Base-by-base conservation (phyloP, 2,329 filamentous ascomycete species). In the Alternaria metachromatica region DNA sequence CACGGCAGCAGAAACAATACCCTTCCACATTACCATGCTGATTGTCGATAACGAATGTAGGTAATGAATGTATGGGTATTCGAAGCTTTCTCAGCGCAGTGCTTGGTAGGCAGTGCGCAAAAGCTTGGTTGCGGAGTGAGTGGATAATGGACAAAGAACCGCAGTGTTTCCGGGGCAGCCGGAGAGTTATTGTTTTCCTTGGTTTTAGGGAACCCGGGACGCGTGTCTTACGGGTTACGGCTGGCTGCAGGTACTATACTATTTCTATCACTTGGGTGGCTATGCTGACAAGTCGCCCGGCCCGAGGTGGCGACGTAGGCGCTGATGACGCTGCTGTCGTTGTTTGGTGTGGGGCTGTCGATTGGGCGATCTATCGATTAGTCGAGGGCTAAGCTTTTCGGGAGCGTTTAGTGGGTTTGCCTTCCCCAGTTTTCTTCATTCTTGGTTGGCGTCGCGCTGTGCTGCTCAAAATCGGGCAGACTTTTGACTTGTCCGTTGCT, bases 1-100 rank as follows among this genome's bases (percentile, higher is more conserved):
- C 26, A 71, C 68, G 25, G 66, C 68, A 30, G 67, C 64, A 23
- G 62, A 64, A n/a, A 64, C 41, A 13, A 55, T 33, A 23, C 58
- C 57, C 58, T 64, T 69, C 60, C 60, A 67, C 65, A 65, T 69
- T 18, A 44, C 50, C 15, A 43, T 50, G n/a, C 37, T 51, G 23
- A 3, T 30, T 18, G 60, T 28, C 23, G 43, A 44, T 54, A 67
- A 54, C 58, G 60, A 65, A 54, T 56, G 57, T 60, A 33, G 25
- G 44, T 44, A 61, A 57, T 58, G 61, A 60, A 62, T 41, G 44
- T 13, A 23, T 18, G n/a, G 23, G 45, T 51, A 28, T 58, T 37
- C 30, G 30, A 61, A 68, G 63, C 61, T 61, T 66, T 64, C 60
- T 41, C 56, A 61, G 44, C 30, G 43, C 51, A 53, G 60, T 63